These are phyloP conservation scores for Rhizoctonia solani DNA, from an alignment of 1,284 basidiomycete species.

Conservation along the genomic window DNA sequence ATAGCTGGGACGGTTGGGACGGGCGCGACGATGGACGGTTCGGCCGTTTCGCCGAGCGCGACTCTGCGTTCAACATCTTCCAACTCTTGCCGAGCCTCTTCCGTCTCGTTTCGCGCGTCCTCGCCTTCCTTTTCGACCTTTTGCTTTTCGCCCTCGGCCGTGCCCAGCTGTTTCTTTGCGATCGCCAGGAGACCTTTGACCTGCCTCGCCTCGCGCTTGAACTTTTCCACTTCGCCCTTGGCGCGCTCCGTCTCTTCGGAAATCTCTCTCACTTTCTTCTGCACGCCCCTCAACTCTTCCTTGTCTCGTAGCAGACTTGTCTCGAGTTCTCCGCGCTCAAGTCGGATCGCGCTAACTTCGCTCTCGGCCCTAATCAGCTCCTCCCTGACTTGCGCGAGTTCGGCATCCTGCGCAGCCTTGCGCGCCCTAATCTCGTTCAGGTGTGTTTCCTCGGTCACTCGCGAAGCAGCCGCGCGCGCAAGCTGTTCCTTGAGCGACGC, in stretches of 20 bases:
- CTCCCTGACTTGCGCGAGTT: conserved; percentile 75
- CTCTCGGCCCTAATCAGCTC: conserved; percentile 91
- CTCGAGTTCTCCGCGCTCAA: conserved; percentile 93
- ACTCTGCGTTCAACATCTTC: conserved; percentile 61
- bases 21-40: conserved; percentile 26
- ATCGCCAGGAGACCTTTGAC: conserved; percentile 95
- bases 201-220: conserved; percentile 92
- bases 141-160: conserved; percentile 78
- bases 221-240: conserved; percentile 82
- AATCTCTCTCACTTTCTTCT: conserved; percentile 81
- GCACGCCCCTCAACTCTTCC: conserved; percentile 88
- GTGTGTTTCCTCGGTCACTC: conserved; percentile 81
- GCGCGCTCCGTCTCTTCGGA: conserved; percentile 72
- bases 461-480: conserved; percentile 74
- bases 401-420: conserved; percentile 68
- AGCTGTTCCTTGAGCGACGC: conserved; percentile 75
- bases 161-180: conserved; percentile 89
- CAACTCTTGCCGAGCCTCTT: conserved; percentile 48
- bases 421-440: conserved; percentile 76
- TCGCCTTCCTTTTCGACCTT: conserved; percentile 73
- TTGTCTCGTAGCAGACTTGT: conserved; percentile 88
- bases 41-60: conserved; percentile 42
- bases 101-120: conserved; percentile 62
- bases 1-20: too few relatives aligned
- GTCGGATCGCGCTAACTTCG: conserved; percentile 84